Base-by-base conservation (phyloP, 2,329 filamentous ascomycete species). In the Magnaporthales sp. region DNA sequence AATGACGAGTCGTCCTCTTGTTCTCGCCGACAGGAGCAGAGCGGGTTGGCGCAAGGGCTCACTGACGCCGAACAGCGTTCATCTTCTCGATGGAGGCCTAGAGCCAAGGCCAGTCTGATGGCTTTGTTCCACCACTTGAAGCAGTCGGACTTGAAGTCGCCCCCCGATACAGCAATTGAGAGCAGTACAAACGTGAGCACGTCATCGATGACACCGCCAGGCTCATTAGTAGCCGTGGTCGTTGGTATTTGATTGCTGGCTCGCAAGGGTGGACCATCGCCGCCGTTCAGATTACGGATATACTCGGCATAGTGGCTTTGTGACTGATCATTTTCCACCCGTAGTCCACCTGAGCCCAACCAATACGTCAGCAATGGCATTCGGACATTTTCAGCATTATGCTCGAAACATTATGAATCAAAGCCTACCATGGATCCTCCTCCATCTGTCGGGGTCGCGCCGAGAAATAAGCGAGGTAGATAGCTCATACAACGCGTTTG, bases 51-150 rank as follows among this genome's bases (percentile, higher is more conserved):
- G 65, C 74, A 76, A 0, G 74, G 66, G 67, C 70, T 67, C 69
- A 75, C 56, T 68, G 67, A 63, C 6, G 69, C 68, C 2, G 67
- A 66, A 61, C 70, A 71, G 11, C 67, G 68, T 64, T 77, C 78
- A 66, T 79, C 79, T 68, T 80, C 77, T 29, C 75, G 73, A 65
- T 77, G 77, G 13, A 80, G 73, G 4, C 75, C 74, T 30, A 80
- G 71, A 1, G 76, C 75, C 19, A 74, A 72, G 15, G 78, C 78
- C 29, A 83, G 70, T 13, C 77, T 70, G 0, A 76, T 71, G 1
- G 80, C 77, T 68, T 81, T 80, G 67, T 76, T 77, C 78, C 78
- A 81, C 81, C 81, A 83, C 67, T 78, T 80, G 65, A 80, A 74
- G 67, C 77, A 79, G 68, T 83, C 81, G 4, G 78, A 77, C 70